Percentiles rank a stretch among this genome's conserved stretches.
phyloP scores from a whole-genome alignment of 768 basidiomycete species.

The Kwoniella sp. region DNA sequence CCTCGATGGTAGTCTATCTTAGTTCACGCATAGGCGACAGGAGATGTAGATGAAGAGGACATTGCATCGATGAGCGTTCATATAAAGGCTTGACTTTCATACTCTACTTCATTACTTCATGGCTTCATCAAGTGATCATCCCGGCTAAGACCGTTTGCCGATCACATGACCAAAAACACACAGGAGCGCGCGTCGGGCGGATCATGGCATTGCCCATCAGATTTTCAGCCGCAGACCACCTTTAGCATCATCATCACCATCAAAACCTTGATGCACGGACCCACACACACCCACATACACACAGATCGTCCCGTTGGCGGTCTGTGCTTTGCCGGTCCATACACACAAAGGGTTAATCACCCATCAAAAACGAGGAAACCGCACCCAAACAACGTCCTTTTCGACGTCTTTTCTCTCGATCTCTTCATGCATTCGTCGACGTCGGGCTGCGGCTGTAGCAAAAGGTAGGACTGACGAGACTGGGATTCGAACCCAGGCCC shows the following conservation, averaged over 20 bases:
- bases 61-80: too few relatives aligned
- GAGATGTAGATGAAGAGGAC: too few relatives aligned
- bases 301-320: conserved; percentile 1
- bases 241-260: background rate
- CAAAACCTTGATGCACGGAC: background rate
- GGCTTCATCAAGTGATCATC: background rate
- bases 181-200: background rate
- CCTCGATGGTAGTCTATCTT: too few relatives aligned
- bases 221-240: background rate
- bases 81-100: too few relatives aligned
- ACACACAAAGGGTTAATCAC: background rate
- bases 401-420: too few relatives aligned
- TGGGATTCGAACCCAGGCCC: conserved; percentile 31
- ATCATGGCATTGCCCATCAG: background rate
- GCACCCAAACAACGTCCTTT: background rate
- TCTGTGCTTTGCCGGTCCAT: too few relatives aligned
- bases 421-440: too few relatives aligned
- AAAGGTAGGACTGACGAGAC: conserved; percentile 15
- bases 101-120: too few relatives aligned
- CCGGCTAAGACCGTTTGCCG: background rate
- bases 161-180: background rate
- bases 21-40: too few relatives aligned
- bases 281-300: background rate
- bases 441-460: background rate
- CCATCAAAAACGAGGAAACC: background rate